Percentiles rank a stretch among this genome's conserved stretches.
phyloP scores from a whole-genome alignment of 2,329 filamentous ascomycete species.

The Xylaria multiplex region DNA sequence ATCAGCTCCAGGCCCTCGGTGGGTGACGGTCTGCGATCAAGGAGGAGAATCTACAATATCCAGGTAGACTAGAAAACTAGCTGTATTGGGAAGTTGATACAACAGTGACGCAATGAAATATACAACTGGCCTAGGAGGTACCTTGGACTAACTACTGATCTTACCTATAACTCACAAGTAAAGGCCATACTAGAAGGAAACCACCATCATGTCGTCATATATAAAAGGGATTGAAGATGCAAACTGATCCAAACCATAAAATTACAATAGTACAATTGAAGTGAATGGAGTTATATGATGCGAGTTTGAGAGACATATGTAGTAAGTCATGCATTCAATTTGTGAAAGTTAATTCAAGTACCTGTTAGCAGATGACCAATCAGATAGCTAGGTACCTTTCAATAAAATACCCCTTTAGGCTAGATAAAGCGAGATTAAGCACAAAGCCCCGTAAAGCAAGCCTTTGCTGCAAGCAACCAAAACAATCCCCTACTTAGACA shows the following conservation, averaged over 20 bases:
- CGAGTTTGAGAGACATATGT: too few species aligned
- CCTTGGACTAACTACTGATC: not conserved
- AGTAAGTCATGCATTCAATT: too few species aligned
- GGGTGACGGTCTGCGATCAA: not conserved
- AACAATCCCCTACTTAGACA: conserved; percentile 25
- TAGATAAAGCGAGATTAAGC: not conserved
- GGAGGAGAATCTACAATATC: not conserved
- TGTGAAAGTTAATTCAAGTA: too few species aligned
- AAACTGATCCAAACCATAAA: too few species aligned
- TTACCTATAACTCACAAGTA: too few species aligned
- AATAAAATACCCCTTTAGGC: conserved; percentile 4
- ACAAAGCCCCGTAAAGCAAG: not conserved
- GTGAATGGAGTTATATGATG: too few species aligned
- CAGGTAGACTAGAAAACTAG: conserved; percentile 2
- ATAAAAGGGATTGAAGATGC: too few species aligned
- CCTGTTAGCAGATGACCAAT: not conserved
- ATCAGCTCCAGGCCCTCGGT: conserved; percentile 12
- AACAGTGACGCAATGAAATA: conserved; percentile 16
- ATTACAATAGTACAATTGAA: too few species aligned
- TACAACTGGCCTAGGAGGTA: not conserved
- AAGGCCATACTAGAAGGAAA: too few species aligned
- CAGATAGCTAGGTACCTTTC: not conserved
- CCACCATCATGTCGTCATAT: too few species aligned
- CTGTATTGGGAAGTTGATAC: not conserved
- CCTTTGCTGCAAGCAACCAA: conserved; percentile 33